phyloP scores from a whole-genome alignment of 306 rosid genomes.

The Lithocarpus polystachyus region DNA sequence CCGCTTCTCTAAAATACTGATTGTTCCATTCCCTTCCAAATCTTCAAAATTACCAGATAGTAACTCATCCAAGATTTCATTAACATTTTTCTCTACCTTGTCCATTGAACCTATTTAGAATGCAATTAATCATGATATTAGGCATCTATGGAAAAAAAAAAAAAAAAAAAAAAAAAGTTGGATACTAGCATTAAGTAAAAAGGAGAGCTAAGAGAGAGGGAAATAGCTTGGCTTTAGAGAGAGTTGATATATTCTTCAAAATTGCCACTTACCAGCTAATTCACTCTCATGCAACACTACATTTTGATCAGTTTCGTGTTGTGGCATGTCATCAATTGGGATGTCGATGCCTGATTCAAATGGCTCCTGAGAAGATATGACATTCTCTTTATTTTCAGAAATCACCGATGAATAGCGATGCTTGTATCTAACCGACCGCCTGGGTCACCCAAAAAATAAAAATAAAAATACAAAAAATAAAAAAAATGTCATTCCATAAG shows the following conservation, averaged over 20 bases:
- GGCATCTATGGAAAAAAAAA: not conserved
- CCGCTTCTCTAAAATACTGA: slow-evolving; percentile 57
- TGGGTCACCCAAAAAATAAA: slow-evolving; percentile 21
- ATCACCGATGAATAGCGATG: slow-evolving; percentile 46
- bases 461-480: not conserved
- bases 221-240: not conserved
- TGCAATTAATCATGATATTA: slow-evolving; percentile 8
- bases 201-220: not conserved
- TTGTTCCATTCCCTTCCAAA: slow-evolving; percentile 53
- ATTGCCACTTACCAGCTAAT: slow-evolving; percentile 38
- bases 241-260: not conserved
- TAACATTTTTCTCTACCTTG: slow-evolving; percentile 28
- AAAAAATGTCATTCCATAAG: slow-evolving; percentile 17
- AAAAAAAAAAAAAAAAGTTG: not conserved
- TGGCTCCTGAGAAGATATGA: slow-evolving; percentile 45
- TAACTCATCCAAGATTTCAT: slow-evolving; percentile 53
- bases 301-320: slow-evolving; percentile 23
- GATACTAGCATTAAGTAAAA: not conserved
- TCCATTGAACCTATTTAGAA: slow-evolving; percentile 44
- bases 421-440: slow-evolving; percentile 56
- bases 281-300: slow-evolving; percentile 29
- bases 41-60: slow-evolving; percentile 51
- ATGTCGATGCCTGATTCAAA: slow-evolving; percentile 31
- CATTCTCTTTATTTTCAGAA: slow-evolving; percentile 27
- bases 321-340: slow-evolving; percentile 30